Conservation (phyloP, 768 basidiomycete species). For the Mycena chlorophos region DNA sequence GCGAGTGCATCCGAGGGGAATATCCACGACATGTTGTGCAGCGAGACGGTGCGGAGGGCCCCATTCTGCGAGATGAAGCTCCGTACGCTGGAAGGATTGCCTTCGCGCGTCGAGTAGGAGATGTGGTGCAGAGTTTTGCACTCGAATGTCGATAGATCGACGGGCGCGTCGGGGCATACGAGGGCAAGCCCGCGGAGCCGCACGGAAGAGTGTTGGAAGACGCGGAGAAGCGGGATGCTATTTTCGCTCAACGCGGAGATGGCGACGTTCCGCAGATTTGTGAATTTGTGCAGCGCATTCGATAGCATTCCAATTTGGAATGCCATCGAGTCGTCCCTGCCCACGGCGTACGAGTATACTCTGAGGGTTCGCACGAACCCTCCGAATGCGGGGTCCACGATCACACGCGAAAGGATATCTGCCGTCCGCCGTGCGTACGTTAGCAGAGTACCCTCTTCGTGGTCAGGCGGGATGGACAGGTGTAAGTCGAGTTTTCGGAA, state of each 20-base stretch:
- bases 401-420: conserved; percentile 67
- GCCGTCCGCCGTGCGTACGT: conserved; percentile 60
- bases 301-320: conserved; percentile 74
- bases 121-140: conserved; percentile 62
- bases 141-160: conserved; percentile 48
- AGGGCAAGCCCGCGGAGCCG: conserved; percentile 59
- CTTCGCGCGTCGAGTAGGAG: conserved; percentile 50
- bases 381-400: conserved; percentile 61
- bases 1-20: conserved; percentile 56
- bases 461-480: conserved; percentile 44
- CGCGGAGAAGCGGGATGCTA: conserved; percentile 50
- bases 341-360: conserved; percentile 54
- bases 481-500: conserved; percentile 67
- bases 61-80: conserved; percentile 56
- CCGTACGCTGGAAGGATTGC: conserved; percentile 38
- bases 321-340: conserved; percentile 50
- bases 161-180: conserved; percentile 42
- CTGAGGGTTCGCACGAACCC: conserved; percentile 56
- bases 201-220: conserved; percentile 52
- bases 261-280: conserved; percentile 59
- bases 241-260: conserved; percentile 58
- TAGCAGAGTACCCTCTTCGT: conserved; percentile 27
- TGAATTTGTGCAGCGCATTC: conserved; percentile 66
- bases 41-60: conserved; percentile 52
- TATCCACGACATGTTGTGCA: conserved; percentile 56